phyloP scores from a whole-genome alignment of 495 filamentous ascomycete species.

The Daldinia loculata region DNA sequence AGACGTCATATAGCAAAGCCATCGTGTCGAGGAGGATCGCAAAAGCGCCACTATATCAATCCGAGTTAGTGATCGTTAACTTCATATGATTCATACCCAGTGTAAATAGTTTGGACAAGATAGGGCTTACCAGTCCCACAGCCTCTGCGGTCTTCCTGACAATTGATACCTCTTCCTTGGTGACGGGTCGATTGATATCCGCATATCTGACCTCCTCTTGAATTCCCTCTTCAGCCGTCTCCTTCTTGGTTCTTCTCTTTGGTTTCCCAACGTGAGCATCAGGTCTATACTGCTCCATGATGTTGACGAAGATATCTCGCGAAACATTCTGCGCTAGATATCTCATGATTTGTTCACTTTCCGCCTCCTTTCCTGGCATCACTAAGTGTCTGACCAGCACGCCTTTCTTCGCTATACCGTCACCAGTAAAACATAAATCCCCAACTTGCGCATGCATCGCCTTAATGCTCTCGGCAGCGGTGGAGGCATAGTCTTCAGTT shows the following conservation, averaged over 20 bases:
- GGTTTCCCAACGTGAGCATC: constrained; percentile 78
- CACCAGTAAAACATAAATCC: constrained; percentile 76
- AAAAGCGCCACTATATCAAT: constrained; percentile 67
- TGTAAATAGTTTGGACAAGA: neutral
- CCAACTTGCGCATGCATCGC: constrained; percentile 81
- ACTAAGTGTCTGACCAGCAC: constrained; percentile 77
- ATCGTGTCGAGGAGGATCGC: constrained; percentile 72
- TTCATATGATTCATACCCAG: neutral
- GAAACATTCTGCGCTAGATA: constrained; percentile 75
- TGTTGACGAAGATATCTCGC: constrained; percentile 72
- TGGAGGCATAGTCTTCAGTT: constrained; percentile 71
- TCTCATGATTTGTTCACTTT: constrained; percentile 71
- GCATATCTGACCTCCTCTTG: constrained; percentile 68
- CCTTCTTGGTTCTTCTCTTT: constrained; percentile 48
- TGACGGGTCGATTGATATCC: constrained; percentile 77
- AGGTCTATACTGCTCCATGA: constrained; percentile 83
- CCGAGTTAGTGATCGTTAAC: constrained; percentile 6
- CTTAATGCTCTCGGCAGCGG: constrained; percentile 74
- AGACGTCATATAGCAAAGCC: constrained; percentile 70
- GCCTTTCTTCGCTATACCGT: constrained; percentile 78
- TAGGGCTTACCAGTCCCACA: constrained; percentile 61
- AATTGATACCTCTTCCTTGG: constrained; percentile 65
- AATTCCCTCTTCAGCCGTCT: constrained; percentile 22
- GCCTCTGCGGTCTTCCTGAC: constrained; percentile 70
- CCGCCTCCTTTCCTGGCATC: constrained; percentile 76